Evolutionary conservation across 1,139 yeast genomes (phyloP).

Genomic region (Suhomyces anneliseae): DNA sequence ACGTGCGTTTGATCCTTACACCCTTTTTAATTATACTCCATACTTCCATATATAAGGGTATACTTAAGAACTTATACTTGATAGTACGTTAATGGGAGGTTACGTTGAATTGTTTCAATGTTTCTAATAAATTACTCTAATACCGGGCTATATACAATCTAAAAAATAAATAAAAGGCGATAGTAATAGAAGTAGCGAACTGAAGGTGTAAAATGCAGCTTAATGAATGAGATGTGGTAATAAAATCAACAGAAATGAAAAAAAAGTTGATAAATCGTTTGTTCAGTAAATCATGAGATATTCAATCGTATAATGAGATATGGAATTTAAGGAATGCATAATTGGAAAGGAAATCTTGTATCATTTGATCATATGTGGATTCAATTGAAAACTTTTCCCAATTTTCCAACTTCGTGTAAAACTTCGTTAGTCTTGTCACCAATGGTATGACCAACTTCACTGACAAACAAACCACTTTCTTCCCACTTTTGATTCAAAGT

Average conservation of each 20-base stretch:
- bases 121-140: background rate
- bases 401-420: slow-evolving; percentile 40
- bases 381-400: slow-evolving; percentile 22
- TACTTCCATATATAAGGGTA: background rate
- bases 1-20: background rate
- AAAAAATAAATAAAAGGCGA: background rate
- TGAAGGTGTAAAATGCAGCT: background rate
- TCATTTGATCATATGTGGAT: background rate
- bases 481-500: slow-evolving; percentile 54
- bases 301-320: too few relatives aligned
- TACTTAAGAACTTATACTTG: background rate
- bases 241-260: too few relatives aligned
- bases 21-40: background rate
- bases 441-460: slow-evolving; percentile 32
- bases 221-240: background rate
- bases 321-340: too few relatives aligned
- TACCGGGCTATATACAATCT: slow-evolving; percentile 1
- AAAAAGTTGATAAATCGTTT: too few relatives aligned
- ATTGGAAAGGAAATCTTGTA: background rate
- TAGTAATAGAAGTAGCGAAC: background rate
- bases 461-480: slow-evolving; percentile 42
- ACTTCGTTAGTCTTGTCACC: slow-evolving; percentile 34
- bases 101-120: too few relatives aligned
- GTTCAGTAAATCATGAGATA: too few relatives aligned
- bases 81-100: too few relatives aligned